phyloP scores from a whole-genome alignment of 441 rosid species.

The Francoa sonchifolia region DNA sequence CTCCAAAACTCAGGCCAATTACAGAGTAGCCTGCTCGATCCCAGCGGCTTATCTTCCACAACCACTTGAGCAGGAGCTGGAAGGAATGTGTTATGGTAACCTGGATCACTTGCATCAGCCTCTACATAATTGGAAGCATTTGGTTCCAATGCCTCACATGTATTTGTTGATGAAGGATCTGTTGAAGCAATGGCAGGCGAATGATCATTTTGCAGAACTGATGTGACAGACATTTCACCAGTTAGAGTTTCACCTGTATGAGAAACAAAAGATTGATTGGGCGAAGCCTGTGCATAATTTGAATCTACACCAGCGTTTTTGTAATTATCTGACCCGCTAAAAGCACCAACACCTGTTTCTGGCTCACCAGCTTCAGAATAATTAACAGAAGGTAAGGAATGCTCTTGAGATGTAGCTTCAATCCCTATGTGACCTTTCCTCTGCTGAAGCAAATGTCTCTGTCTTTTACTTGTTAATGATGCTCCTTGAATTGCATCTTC shows the following conservation, averaged over 20 bases:
- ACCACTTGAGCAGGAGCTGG: conserved; percentile 99
- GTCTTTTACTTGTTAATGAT: conserved; percentile 71
- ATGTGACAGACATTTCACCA: conserved; percentile 28
- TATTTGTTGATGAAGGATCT: conserved; percentile 24
- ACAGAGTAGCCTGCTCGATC: conserved; percentile 88
- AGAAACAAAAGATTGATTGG: conserved; percentile 21
- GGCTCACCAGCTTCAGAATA: conserved; percentile 52
- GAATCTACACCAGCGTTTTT: conserved; percentile 34
- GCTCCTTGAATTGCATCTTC: conserved; percentile 65
- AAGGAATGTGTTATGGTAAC: conserved; percentile 42
- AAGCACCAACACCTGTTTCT: conserved; percentile 25
- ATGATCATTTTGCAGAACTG: conserved; percentile 44
- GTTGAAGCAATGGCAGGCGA: conserved; percentile 26
- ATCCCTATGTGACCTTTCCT: conserved; percentile 59
- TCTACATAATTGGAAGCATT: conserved; percentile 33
- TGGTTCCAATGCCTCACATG: conserved; percentile 36
- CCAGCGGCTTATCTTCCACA: conserved; percentile 86
- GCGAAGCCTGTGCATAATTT: conserved; percentile 32
- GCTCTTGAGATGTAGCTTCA: conserved; percentile 58
- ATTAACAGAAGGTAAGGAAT: conserved; percentile 32
- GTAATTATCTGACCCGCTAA: conserved; percentile 38
- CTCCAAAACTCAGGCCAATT: conserved; percentile 99
- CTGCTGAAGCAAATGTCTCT: conserved; percentile 81
- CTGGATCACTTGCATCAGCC: conserved; percentile 33
- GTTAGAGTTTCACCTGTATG: conserved; percentile 40